Percentiles rank a stretch among this genome's conserved stretches.
phyloP scores from a whole-genome alignment of 495 filamentous ascomycete genomes.

The Durotheca rogersii region DNA sequence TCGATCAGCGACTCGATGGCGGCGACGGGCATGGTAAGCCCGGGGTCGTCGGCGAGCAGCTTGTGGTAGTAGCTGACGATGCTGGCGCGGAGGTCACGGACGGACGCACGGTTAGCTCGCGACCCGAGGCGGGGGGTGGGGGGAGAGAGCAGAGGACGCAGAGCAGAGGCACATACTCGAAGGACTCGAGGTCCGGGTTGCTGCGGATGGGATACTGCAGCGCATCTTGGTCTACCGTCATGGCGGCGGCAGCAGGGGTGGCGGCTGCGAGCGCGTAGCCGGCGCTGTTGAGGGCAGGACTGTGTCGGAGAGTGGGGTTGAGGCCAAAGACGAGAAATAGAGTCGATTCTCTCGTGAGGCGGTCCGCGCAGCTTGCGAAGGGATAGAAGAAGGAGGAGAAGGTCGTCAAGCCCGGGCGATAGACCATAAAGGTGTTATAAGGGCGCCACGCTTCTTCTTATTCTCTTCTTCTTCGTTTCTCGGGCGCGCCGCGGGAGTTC shows the following conservation, averaged over 20 bases:
- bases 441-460: background rate
- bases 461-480: background rate
- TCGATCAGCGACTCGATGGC: conserved; percentile 92
- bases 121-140: background rate
- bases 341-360: background rate
- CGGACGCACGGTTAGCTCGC: conserved; percentile 4
- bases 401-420: background rate
- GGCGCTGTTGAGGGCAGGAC: background rate
- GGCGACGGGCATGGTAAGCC: conserved; percentile 92
- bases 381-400: background rate
- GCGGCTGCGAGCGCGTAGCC: background rate
- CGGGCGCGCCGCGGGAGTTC: no score
- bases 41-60: conserved; percentile 63
- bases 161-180: conserved; percentile 27
- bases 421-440: background rate
- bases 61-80: conserved; percentile 56
- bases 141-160: background rate
- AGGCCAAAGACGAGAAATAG: background rate
- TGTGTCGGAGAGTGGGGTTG: background rate
- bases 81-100: no score
- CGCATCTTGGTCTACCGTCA: conserved; percentile 21
- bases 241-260: background rate
- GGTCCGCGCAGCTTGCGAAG: background rate
- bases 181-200: conserved; percentile 35
- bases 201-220: conserved; percentile 32